Evolutionary conservation across 371 early-diverging fungal genomes (phyloP), one percentile per base, ranked within the genome.

Genomic region (Chytridiales sp.): DNA sequence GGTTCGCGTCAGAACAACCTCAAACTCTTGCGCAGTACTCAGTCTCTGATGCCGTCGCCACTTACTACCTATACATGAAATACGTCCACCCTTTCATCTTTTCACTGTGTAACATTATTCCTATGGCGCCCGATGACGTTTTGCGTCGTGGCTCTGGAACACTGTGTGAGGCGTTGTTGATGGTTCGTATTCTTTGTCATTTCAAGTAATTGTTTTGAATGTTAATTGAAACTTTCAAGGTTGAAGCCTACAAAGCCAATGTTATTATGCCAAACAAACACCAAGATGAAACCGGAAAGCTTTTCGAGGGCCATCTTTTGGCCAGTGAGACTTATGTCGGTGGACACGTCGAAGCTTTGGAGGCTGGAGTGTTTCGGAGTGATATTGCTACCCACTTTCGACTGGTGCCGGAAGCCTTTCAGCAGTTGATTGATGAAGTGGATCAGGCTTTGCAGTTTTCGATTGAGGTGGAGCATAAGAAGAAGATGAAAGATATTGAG

Each of bases 11-110:
- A 3, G 96, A 97, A 67, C 80, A 91, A 41, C 99, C 99, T 4
- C 96, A 98, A 67, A 86, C 80, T n/a, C 77, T 99, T 47, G 97
- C 99, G 9, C 93, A 95, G 53, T 99, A 99, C 73, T 99, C 99
- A 17, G 99, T 99, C 27, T 99, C 99, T 49, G 99, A 99, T 83
- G 99, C 99, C 4, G 98, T 99, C 1, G 99, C 99, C 0, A 99
- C 99, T 0, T 99, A 99, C 73, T 97, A 97, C 63, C 80, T 99
- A 1, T 99, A 98, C 72, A 95, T 97, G 91, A 99, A 99, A 80
- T 99, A 99, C 72, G 99, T 99, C 9, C 93, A 99, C 75, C 96
- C 99, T 6, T 99, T 99, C 69, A 95, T 98, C 47, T 99, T 99
- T 70, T 99, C 99, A 4, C 82, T 99, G 4, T 97, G 98, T 76